These are phyloP conservation scores for Leucosporidium scottii DNA, from an alignment of 768 basidiomycete genomes.

Conservation along the genomic window DNA sequence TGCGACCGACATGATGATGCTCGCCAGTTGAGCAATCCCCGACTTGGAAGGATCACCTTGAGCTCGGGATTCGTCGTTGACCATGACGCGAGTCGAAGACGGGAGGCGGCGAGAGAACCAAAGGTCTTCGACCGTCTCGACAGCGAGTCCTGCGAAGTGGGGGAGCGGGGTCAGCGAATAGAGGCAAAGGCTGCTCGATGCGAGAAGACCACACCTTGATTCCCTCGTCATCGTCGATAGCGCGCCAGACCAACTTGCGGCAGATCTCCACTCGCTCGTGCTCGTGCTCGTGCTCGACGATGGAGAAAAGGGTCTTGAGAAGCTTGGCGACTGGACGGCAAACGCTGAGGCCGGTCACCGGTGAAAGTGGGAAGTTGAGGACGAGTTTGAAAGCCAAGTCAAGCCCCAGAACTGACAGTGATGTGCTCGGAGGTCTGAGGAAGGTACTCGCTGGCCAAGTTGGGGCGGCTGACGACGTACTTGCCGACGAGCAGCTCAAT, in stretches of 20 bases:
- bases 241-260: constrained; percentile 68
- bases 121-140: constrained; percentile 81
- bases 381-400: no score
- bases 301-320: constrained; percentile 68
- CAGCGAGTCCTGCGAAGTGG: constrained; percentile 56
- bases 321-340: constrained; percentile 94
- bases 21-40: neutral
- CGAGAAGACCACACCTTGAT: constrained; percentile 64
- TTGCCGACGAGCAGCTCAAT: constrained; percentile 98
- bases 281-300: constrained; percentile 57
- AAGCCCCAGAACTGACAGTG: constrained; percentile 67
- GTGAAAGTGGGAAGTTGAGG: no score
- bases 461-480: constrained; percentile 82
- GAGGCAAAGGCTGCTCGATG: no score
- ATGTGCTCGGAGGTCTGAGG: constrained; percentile 79
- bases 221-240: constrained; percentile 87
- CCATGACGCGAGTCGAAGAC: neutral
- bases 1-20: constrained; percentile 75
- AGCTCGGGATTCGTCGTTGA: neutral
- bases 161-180: no score
- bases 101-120: constrained; percentile 55
- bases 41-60: neutral
- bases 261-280: constrained; percentile 68
- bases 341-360: constrained; percentile 92
- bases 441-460: constrained; percentile 85